These are phyloP conservation scores for Fusarium sp. DNA, from an alignment of 2,329 filamentous ascomycete genomes.

Conservation along the genomic window DNA sequence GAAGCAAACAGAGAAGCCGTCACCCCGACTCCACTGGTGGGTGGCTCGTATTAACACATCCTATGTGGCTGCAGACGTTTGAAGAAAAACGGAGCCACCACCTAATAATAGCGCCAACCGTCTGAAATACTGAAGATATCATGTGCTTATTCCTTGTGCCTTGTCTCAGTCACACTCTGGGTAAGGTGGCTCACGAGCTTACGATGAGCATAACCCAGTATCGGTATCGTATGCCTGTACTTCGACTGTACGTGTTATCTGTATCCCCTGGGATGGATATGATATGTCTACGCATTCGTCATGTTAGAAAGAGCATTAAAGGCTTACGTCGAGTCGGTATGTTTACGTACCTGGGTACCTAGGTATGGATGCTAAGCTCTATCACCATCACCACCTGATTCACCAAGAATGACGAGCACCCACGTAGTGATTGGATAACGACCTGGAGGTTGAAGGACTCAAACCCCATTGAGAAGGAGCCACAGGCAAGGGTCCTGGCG, in stretches of 20 bases:
- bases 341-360: neutral
- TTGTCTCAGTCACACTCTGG: neutral
- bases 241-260: neutral
- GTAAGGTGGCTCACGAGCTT: slow-evolving; percentile 28
- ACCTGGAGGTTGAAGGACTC: slow-evolving; percentile 13
- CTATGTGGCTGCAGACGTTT: neutral
- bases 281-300: neutral
- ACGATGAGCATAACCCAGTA: neutral
- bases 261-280: neutral
- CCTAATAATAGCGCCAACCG: neutral
- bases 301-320: slow-evolving; percentile 2
- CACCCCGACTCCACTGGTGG: neutral
- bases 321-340: neutral
- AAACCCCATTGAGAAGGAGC: slow-evolving; percentile 16
- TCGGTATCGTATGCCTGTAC: slow-evolving; percentile 3
- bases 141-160: slow-evolving; percentile 30
- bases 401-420: slow-evolving; percentile 33
- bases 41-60: slow-evolving; percentile 5
- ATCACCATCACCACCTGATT: slow-evolving; percentile 28
- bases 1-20: neutral
- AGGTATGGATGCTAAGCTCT: neutral
- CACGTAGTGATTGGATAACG: slow-evolving; percentile 26
- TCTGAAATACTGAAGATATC: slow-evolving; percentile 2
- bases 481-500: slow-evolving; percentile 22
- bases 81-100: slow-evolving; percentile 18